phyloP scores from a whole-genome alignment of 129 eudicot genomes.

The Tagetes erecta region DNA sequence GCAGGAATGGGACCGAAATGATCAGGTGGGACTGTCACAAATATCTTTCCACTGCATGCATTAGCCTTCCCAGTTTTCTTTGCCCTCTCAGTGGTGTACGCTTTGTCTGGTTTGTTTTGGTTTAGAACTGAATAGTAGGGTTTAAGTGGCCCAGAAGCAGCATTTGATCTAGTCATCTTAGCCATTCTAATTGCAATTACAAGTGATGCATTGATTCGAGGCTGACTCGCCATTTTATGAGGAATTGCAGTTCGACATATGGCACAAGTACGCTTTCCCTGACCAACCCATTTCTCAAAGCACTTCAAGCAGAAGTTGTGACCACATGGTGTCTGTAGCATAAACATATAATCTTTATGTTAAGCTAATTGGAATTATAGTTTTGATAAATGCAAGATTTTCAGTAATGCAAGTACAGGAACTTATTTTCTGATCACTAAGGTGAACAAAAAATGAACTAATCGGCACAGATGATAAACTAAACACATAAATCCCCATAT shows the following conservation, averaged over 20 bases:
- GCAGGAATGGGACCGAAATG: constrained; percentile 87
- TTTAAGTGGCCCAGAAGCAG: constrained; percentile 54
- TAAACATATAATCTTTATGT: neutral
- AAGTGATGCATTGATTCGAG: constrained; percentile 74
- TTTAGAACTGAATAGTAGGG: constrained; percentile 49
- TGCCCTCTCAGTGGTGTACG: constrained; percentile 86
- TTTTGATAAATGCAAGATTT: neutral
- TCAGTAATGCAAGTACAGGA: neutral
- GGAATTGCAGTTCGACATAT: constrained; percentile 71
- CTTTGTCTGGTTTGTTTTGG: constrained; percentile 77
- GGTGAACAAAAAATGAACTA: neutral
- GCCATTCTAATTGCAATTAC: constrained; percentile 84
- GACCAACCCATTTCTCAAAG: constrained; percentile 86
- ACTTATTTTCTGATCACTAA: neutral
- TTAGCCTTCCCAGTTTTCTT: constrained; percentile 86
- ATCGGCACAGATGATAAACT: neutral
- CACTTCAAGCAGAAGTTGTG: constrained; percentile 95
- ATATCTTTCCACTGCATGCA: constrained; percentile 87
- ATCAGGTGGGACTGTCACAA: constrained; percentile 78
- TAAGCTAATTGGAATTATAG: neutral
- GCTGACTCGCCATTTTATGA: constrained; percentile 64
- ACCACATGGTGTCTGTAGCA: constrained; percentile 83
- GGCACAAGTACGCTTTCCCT: constrained; percentile 80
- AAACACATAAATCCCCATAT: neutral
- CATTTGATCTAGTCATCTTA: constrained; percentile 49